Base-by-base conservation (phyloP, 2,329 filamentous ascomycete species). In the Purpureocillium lavendulum region DNA sequence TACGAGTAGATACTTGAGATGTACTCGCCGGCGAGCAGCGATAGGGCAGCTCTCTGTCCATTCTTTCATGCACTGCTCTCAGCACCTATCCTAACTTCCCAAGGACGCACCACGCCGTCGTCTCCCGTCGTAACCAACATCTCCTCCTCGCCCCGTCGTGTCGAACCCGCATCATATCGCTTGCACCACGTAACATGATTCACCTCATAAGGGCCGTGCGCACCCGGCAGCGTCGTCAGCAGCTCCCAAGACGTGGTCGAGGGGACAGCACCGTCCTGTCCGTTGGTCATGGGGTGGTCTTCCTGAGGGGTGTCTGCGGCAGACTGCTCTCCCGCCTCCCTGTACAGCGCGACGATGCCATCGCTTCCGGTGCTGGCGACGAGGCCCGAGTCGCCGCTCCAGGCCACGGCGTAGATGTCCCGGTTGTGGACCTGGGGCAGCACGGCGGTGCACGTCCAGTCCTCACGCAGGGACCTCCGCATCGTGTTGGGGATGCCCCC, bases 301-400 rank as follows among this genome's bases (percentile, higher is more conserved):
- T 41, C 44, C 38, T 54, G 45, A 30, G 45, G 43, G 58, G 58
- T 10, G 2, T 4, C 12, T n/a, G n/a, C 59, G 35, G 41, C 44
- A 7, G 58, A 48, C 32, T 62, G 54, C 59, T 94, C 89, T 44
- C 58, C 49, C 33, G 62, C 55, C 59, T 94, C 89, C 44, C 75
- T 72, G 55, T 95, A 97, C 2, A 97, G 62, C 4, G 82, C 82
- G 42, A 96, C 72, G 36, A 78, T 70, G 12, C 89, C 87, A 59
- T 98, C 92, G 36, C 89, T 89, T 12, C 90, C 89, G 1, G 85
- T 84, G 49, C 84, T 95, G n/a, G 85, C 89, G 21, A 97, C 71
- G 40, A 87, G 64, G 0, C 90, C 90, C 0, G 80, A 82, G 40
- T 69, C 69, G 26, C 73, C 73, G 56, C 88, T 95, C 92, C 92